phyloP scores from a whole-genome alignment of 2,329 filamentous ascomycete genomes.

The Neonectria neomacrospora region DNA sequence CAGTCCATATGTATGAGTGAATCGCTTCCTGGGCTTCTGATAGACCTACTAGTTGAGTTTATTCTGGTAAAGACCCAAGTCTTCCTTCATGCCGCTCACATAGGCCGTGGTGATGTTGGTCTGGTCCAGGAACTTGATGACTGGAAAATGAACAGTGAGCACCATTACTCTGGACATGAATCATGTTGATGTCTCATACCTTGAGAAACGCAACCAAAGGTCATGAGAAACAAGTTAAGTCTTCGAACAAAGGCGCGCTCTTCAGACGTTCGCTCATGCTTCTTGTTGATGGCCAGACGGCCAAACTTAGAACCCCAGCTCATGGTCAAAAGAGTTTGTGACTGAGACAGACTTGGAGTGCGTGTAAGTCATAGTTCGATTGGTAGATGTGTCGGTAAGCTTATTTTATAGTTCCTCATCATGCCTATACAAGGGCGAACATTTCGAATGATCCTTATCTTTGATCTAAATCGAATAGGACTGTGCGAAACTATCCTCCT shows the following conservation, averaged over 20 bases:
- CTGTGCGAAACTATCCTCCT: background rate
- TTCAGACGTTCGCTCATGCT: slow-evolving; percentile 17
- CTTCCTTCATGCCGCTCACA: slow-evolving; percentile 22
- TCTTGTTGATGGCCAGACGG: slow-evolving; percentile 20
- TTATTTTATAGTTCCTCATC: slow-evolving; percentile 12
- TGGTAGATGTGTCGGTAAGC: slow-evolving; percentile 1
- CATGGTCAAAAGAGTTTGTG: slow-evolving; percentile 2
- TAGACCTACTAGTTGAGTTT: slow-evolving; percentile 22
- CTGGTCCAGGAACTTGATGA: slow-evolving; percentile 21
- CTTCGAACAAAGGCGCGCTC: slow-evolving; percentile 16
- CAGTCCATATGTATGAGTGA: background rate
- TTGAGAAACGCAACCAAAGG: slow-evolving; percentile 22
- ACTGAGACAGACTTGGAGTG: background rate
- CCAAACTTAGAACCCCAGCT: slow-evolving; percentile 6
- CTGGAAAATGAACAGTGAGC: background rate
- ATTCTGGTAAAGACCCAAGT: slow-evolving; percentile 36
- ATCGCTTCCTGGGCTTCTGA: background rate
- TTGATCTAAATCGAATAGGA: background rate
- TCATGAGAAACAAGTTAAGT: slow-evolving; percentile 22
- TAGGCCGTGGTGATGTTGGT: slow-evolving; percentile 21
- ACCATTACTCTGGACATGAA: background rate
- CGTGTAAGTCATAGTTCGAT: background rate
- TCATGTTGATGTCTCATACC: background rate
- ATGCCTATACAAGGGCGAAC: background rate
- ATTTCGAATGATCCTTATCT: background rate